Conservation (phyloP, 306 rosid species). For the Vicia sativa region DNA sequence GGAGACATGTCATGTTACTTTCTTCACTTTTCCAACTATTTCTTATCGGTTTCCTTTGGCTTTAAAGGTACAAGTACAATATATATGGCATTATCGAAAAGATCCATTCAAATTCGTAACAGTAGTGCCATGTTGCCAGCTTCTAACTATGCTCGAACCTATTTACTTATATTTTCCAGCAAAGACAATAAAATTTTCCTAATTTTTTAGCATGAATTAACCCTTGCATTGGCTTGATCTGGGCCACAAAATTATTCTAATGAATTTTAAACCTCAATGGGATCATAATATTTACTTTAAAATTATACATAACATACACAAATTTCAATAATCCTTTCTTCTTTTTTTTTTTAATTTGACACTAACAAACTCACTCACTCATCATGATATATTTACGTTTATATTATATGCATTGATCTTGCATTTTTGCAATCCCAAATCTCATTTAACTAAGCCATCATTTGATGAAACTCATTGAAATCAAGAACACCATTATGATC, state of each 20-base stretch:
- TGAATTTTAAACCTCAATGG: neutral
- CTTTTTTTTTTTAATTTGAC: too few relatives aligned
- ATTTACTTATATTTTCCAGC: neutral
- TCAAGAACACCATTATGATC: conserved; percentile 78
- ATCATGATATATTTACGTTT: neutral
- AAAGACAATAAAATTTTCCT: neutral
- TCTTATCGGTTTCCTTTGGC: conserved; percentile 8
- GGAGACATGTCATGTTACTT: conserved; percentile 24
- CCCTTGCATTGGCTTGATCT: neutral
- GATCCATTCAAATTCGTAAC: conserved; percentile 5
- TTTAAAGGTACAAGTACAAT: neutral
- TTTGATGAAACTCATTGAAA: conserved; percentile 70
- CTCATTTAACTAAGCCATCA: conserved; percentile 56
- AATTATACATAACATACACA: neutral
- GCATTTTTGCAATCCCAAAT: conserved; percentile 1
- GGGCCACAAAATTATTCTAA: neutral
- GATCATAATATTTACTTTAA: neutral
- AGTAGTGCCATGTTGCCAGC: neutral
- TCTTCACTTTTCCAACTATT: conserved; percentile 1
- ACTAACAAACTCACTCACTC: neutral
- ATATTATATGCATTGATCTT: neutral
- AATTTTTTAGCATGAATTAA: neutral
- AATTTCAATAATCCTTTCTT: neutral
- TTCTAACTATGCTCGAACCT: neutral
- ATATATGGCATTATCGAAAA: neutral